phyloP scores from a whole-genome alignment of 2,329 filamentous ascomycete genomes.

The Sclerotinia subarctica region DNA sequence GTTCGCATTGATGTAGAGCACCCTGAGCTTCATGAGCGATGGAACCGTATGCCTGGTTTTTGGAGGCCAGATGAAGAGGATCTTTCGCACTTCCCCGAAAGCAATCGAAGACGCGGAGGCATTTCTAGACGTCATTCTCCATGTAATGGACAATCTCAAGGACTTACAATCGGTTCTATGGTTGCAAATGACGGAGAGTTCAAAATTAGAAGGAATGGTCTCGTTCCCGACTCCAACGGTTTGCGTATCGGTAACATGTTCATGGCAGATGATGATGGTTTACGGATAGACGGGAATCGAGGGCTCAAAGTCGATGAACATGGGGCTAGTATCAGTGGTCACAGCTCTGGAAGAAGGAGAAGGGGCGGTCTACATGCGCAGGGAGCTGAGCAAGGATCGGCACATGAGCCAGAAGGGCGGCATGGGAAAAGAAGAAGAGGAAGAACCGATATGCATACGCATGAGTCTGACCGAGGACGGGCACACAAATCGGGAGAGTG shows the following conservation, averaged over 20 bases:
- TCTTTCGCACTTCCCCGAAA: background rate
- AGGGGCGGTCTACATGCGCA: background rate
- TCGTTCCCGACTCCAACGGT: slow-evolving; percentile 33
- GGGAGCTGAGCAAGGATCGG: slow-evolving; percentile 8
- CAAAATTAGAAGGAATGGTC: slow-evolving; percentile 20
- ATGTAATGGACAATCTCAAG: slow-evolving; percentile 14
- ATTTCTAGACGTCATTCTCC: slow-evolving; percentile 1
- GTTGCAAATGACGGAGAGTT: slow-evolving; percentile 23
- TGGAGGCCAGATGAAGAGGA: slow-evolving; percentile 42
- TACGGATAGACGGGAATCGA: slow-evolving; percentile 36
- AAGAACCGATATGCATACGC: too few relatives aligned
- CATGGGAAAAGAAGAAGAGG: slow-evolving; percentile 21
- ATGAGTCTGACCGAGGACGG: too few relatives aligned
- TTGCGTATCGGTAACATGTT: slow-evolving; percentile 27
- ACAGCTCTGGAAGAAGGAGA: slow-evolving; percentile 24
- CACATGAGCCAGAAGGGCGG: background rate
- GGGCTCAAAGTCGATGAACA: slow-evolving; percentile 29
- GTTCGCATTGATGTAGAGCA: slow-evolving; percentile 38
- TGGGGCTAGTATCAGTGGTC: slow-evolving; percentile 28
- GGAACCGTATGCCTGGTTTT: slow-evolving; percentile 42
- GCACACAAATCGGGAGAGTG: slow-evolving; percentile 4
- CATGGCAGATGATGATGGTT: slow-evolving; percentile 43
- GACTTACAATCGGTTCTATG: slow-evolving; percentile 22
- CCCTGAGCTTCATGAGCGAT: background rate
- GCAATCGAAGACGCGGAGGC: background rate